Evolutionary conservation across 148 eudicot genomes (phyloP), one percentile per base, ranked within the genome.

Genomic region (Rhododendron kiyosumense): DNA sequence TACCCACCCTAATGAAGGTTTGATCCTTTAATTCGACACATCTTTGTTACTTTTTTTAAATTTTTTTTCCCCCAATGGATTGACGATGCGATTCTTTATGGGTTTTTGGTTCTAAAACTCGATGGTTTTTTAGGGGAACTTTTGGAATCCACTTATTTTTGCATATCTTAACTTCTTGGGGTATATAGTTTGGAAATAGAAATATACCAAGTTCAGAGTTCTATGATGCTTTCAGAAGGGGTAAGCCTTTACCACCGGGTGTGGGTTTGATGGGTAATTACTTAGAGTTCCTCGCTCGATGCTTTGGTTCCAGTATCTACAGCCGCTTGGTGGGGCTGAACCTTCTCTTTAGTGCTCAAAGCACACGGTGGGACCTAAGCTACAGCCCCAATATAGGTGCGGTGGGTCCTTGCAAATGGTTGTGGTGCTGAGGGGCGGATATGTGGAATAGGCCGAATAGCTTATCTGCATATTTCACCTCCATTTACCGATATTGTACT

Each of bases 1-100:
- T 30, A 32, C 49, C 24, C 13, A 81, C 54, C 57, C 65, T 45
- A 83, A 87, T 87, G 88, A 87, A 87, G 88, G 88, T 87, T 34
- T 6, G 88, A 24, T 76, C 1, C 49, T 86, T 86, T 28, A 76
- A 83, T 86, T 75, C 83, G 49, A 59, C 79, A 20, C 1, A 24
- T 30, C 45, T 63, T 65, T 84, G 51, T 86, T 61, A 17, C 57
- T 52, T 14, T 52, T 11, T 10, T 10, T n/a, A 26, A 17, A 30
- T n/a, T n/a, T 43, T 36, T 38, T 81, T 26, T 20, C 41, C 17
- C 43, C 49, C 49, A 9, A 46, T 6, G 15, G 24, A 36, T 43
- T 86, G 63, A 38, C 65, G 22, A 45, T 74, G 54, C n/a, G 24
- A 30, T n/a, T 52, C 54, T 76, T 9, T 74, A 2, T 57, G 54